Conservation (phyloP, 1,284 basidiomycete species). For the Mycena sp. region DNA sequence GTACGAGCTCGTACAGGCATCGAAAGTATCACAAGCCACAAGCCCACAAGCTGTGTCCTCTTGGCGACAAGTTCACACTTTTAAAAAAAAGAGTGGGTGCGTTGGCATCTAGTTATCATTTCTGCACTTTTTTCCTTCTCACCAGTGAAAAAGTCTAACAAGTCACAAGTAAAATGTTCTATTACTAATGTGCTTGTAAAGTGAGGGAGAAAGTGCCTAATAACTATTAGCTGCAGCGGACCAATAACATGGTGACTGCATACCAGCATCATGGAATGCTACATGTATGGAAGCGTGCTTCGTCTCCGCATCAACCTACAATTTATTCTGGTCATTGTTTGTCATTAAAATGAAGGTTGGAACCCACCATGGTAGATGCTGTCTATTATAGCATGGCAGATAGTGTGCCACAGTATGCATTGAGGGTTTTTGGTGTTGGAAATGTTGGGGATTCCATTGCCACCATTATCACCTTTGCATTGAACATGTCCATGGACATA, state of each 20-base stretch:
- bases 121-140: too few relatives aligned
- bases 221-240: neutral
- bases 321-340: neutral
- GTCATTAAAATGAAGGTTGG: neutral
- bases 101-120: too few relatives aligned
- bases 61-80: too few relatives aligned
- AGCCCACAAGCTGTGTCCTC: too few relatives aligned
- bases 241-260: neutral
- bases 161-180: too few relatives aligned
- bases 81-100: too few relatives aligned
- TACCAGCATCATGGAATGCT: constrained; percentile 13
- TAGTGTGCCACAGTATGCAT: constrained; percentile 7
- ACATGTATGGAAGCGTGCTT: neutral
- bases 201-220: constrained; percentile 4
- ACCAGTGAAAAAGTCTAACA: too few relatives aligned
- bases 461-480: neutral
- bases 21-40: too few relatives aligned
- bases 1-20: too few relatives aligned
- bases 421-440: neutral
- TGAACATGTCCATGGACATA: too few relatives aligned
- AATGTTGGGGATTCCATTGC: neutral
- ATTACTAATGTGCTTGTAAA: too few relatives aligned
- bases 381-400: constrained; percentile 4
- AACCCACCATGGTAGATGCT: constrained; percentile 1
- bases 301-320: neutral